Evolutionary conservation across 352 stramenopile species (phyloP).

Genomic region (Pseudoperonospora humuli): DNA sequence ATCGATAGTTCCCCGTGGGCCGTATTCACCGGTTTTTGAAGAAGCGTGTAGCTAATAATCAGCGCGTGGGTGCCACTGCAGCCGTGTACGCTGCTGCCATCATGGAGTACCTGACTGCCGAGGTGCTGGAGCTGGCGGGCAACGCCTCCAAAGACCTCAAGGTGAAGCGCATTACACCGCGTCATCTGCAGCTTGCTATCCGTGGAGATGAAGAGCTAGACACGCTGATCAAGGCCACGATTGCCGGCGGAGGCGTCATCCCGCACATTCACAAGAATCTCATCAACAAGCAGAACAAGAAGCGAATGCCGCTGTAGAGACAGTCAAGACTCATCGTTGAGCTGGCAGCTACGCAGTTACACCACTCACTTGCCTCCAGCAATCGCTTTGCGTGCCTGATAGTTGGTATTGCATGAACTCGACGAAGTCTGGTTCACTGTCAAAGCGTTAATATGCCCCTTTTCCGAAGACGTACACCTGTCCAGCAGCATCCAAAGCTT

Average conservation of each 20-base stretch:
- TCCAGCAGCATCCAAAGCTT: too few species aligned
- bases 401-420: too few species aligned
- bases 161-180: constrained; percentile 97
- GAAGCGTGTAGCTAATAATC: constrained; percentile 95
- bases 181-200: constrained; percentile 99
- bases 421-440: too few species aligned
- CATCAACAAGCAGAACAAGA: constrained; percentile 96
- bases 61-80: constrained; percentile 98
- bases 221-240: constrained; percentile 99
- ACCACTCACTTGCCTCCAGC: neutral
- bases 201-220: constrained; percentile 99
- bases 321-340: neutral
- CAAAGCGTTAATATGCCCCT: too few species aligned
- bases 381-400: constrained; percentile 6
- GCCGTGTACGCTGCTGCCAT: constrained; percentile 99
- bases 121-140: constrained; percentile 98
- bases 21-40: constrained; percentile 99
- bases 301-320: constrained; percentile 67
- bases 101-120: constrained; percentile 99
- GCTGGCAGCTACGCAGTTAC: constrained; percentile 4
- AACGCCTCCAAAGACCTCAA: constrained; percentile 97
- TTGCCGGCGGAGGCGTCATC: constrained; percentile 99
- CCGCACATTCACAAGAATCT: constrained; percentile 99
- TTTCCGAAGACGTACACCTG: too few species aligned
- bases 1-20: constrained; percentile 95